Percentiles rank a stretch among this genome's conserved stretches.
phyloP scores from a whole-genome alignment of 768 basidiomycete genomes.

The Rhizopogon salebrosus region DNA sequence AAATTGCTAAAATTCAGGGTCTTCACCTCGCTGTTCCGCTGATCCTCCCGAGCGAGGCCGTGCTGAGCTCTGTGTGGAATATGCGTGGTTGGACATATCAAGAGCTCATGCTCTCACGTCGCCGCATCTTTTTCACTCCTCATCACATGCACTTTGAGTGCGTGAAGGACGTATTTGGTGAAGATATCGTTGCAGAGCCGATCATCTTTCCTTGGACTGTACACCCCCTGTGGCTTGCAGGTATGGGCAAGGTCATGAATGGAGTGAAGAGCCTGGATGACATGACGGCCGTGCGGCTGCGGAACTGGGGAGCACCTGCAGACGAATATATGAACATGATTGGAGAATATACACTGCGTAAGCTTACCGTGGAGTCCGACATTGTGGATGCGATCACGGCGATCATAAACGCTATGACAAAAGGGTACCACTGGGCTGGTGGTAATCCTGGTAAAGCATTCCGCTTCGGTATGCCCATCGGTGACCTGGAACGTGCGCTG shows the following conservation, averaged over 20 bases:
- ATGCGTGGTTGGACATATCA: conserved; percentile 21
- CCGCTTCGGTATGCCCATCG: background rate
- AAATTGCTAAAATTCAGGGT: conserved; percentile 2
- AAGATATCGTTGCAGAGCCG: conserved; percentile 15
- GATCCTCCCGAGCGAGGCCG: too few relatives aligned
- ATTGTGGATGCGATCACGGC: background rate
- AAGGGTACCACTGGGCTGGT: background rate
- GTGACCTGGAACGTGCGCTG: conserved; percentile 11
- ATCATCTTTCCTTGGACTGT: background rate
- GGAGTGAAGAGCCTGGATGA: too few relatives aligned
- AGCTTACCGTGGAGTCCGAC: background rate
- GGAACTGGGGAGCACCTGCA: too few relatives aligned
- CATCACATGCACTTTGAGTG: conserved; percentile 20
- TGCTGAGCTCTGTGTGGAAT: conserved; percentile 8
- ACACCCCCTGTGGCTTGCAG: too few relatives aligned
- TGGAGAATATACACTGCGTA: background rate
- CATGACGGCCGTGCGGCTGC: too few relatives aligned
- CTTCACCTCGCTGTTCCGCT: conserved; percentile 3
- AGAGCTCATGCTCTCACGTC: conserved; percentile 12
- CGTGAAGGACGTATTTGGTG: conserved; percentile 13
- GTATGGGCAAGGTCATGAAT: too few relatives aligned
- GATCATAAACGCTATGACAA: background rate
- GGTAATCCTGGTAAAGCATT: background rate
- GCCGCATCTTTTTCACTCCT: conserved; percentile 15
- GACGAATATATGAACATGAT: background rate